Base-by-base conservation (phyloP, 345 rosid species). In the Pseudoturritis turrita region DNA sequence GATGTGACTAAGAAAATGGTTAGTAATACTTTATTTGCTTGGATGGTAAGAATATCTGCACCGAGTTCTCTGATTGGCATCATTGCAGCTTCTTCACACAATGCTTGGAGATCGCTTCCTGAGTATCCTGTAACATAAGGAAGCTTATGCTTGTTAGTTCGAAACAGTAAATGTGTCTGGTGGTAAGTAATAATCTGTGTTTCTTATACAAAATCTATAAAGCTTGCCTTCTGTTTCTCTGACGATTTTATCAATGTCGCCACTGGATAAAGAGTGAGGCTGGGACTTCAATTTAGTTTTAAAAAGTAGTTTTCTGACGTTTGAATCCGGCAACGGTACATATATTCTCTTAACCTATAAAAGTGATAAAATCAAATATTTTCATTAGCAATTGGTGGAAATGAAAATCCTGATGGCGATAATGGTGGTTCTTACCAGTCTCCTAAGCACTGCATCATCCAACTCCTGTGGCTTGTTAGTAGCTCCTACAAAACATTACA, bases 41-140 rank as follows among this genome's bases (percentile, higher is more conserved):
- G 83, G 64, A 89, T 80, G 5, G 86, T 90, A 21, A 94, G 95
- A 72, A 94, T 83, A 76, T 86, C 71, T 17, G 92, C 62, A 58
- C 98, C 98, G n/a, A 94, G 92, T 83, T 94, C 98, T 81, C 98
- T 77, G 68, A 94, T 90, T 40, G 98, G 98, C 97, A 94, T 90
- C 98, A 94, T 90, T 49, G 98, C 98, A 59, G 98, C 98, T 87
- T 94, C 98, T 83, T 94, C 98, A 74, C 98, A 94, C 78, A 94
- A 63, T 61, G 98, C 98, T 88, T 90, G 97, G 36, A 94, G 82
- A 82, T 94, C 98, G 37, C 98, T 94, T 74, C 98, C 98, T 75
- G 98, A 90, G 85, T 91, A 94, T 46, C 96, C 98, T 94, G 72
- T 49, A 10, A 45, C 73, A 43, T 29, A 21, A 31, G 33, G 10